These are phyloP conservation scores for Geotrichum restrictum DNA, from an alignment of 1,139 yeast species.

Conservation along the genomic window DNA sequence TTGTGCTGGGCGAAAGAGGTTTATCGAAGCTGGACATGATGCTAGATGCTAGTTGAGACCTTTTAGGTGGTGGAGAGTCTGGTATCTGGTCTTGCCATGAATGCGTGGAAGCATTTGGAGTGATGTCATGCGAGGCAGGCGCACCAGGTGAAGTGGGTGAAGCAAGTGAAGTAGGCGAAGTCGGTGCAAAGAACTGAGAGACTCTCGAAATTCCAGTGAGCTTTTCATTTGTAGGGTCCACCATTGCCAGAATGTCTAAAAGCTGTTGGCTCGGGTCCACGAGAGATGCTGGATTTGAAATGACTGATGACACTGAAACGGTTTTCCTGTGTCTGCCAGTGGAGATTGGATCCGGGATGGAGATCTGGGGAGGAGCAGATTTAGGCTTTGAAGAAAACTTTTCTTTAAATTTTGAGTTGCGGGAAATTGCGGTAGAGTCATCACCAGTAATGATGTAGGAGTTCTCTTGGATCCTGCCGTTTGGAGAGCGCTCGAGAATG, in stretches of 20 bases:
- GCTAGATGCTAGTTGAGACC: slow-evolving; percentile 20
- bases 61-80: slow-evolving; percentile 12
- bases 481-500: slow-evolving; percentile 11
- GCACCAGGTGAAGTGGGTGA: neutral
- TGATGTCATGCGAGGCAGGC: neutral
- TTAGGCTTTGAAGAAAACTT: slow-evolving; percentile 11
- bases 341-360: neutral
- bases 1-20: neutral
- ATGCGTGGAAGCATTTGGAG: neutral
- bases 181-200: slow-evolving; percentile 15
- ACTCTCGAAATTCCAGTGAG: slow-evolving; percentile 19
- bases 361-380: neutral
- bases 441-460: slow-evolving; percentile 12
- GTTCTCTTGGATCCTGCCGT: slow-evolving; percentile 11
- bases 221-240: slow-evolving; percentile 21
- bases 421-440: slow-evolving; percentile 4
- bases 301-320: slow-evolving; percentile 1
- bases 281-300: neutral
- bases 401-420: slow-evolving; percentile 7
- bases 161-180: neutral
- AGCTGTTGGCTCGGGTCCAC: slow-evolving; percentile 14
- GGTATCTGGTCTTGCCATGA: slow-evolving; percentile 6
- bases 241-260: slow-evolving; percentile 20
- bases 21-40: slow-evolving; percentile 21
- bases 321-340: neutral